Evolutionary conservation across 2,329 filamentous ascomycete species (phyloP).

Genomic region (Aureobasidium sp.): DNA sequence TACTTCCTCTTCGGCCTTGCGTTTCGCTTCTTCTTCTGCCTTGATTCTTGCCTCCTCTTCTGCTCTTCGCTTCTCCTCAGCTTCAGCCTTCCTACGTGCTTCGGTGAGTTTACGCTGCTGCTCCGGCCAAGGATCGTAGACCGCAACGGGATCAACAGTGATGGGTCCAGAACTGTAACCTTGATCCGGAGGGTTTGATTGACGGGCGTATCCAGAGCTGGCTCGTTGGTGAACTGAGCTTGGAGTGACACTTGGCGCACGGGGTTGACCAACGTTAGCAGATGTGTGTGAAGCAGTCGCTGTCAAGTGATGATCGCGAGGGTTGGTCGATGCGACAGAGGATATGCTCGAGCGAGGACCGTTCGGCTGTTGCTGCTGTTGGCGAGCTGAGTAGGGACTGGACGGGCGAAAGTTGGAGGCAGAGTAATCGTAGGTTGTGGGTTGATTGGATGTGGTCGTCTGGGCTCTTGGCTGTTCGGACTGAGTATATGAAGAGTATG

Average conservation of each 20-base stretch:
- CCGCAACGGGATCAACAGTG: constrained; percentile 48
- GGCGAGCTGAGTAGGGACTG: constrained; percentile 11
- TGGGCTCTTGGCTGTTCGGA: constrained; percentile 10
- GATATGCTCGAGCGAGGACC: not conserved
- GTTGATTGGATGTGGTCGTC: constrained; percentile 1
- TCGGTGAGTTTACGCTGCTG: constrained; percentile 37
- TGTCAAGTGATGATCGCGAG: constrained; percentile 4
- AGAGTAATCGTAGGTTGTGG: not conserved
- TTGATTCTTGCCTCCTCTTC: constrained; percentile 29
- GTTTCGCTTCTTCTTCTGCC: constrained; percentile 26
- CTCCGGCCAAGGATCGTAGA: constrained; percentile 48
- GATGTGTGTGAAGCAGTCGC: not conserved
- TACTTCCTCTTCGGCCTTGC: constrained; percentile 26
- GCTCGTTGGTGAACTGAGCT: constrained; percentile 17
- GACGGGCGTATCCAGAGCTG: constrained; percentile 17
- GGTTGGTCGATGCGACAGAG: not conserved
- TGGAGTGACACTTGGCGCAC: constrained; percentile 17
- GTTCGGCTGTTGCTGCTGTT: not conserved
- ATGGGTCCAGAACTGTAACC: constrained; percentile 28
- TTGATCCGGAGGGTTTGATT: constrained; percentile 18
- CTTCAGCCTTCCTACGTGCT: constrained; percentile 31
- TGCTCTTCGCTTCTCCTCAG: constrained; percentile 25
- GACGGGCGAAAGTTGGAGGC: constrained; percentile 1
- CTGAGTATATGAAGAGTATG: constrained; percentile 8
- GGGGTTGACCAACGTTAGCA: constrained; percentile 13